Conservation (phyloP, 176 grass and related monocot genomes). For the Oryza rufipogon region DNA sequence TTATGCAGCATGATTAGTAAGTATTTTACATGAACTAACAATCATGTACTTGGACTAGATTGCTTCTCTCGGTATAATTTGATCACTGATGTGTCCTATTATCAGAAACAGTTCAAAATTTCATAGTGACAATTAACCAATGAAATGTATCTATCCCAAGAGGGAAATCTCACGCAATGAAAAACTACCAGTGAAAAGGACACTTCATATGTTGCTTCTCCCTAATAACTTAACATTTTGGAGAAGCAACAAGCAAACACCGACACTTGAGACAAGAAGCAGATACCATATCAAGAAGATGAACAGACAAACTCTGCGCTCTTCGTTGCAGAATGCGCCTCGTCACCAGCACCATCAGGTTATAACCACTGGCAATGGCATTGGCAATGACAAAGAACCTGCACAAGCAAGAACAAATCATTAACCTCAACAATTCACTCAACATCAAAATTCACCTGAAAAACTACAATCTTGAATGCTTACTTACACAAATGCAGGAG, state of each 20-base stretch:
- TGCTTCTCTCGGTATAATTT: background rate
- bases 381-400: conserved; percentile 82
- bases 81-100: background rate
- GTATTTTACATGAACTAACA: background rate
- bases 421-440: background rate
- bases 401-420: conserved; percentile 38
- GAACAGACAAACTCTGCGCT: conserved; percentile 43
- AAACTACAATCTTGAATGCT: background rate
- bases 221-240: background rate
- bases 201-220: conserved; percentile 14
- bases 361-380: conserved; percentile 55
- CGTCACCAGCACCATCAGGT: conserved; percentile 49
- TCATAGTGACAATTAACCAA: conserved; percentile 14
- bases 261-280: background rate
- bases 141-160: background rate
- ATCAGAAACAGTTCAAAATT: background rate
- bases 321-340: conserved; percentile 42
- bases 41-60: background rate
- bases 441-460: background rate
- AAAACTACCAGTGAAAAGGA: background rate
- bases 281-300: conserved; percentile 65
- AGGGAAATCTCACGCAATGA: background rate
- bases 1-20: conserved; percentile 2
- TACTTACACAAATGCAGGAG: conserved; percentile 80
- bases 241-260: background rate